Evolutionary conservation across 805 yeast genomes (phyloP).

Genomic region (Wickerhamomyces hampshirensis): DNA sequence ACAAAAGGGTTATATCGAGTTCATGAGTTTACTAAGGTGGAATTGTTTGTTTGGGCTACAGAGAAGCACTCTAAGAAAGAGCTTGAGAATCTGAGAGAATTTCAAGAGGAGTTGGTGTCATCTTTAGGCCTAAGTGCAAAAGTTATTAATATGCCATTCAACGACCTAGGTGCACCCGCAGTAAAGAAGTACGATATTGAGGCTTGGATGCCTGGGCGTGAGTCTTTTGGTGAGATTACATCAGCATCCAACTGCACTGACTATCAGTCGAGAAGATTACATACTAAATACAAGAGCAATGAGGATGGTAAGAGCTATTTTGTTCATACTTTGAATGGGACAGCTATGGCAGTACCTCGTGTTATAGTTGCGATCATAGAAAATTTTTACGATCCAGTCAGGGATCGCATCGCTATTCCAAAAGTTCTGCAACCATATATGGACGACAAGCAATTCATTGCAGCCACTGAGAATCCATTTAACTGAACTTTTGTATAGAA

Average conservation of each 20-base stretch:
- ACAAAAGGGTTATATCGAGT: conserved; percentile 91
- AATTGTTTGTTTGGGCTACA: conserved; percentile 71
- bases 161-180: conserved; percentile 93
- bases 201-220: conserved; percentile 98
- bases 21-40: conserved; percentile 95
- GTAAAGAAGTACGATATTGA: conserved; percentile 88
- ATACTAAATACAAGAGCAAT: conserved; percentile 47
- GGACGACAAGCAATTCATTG: conserved; percentile 46
- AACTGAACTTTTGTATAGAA: no score
- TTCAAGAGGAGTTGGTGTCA: conserved; percentile 61
- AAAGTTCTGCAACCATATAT: conserved; percentile 61
- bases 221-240: conserved; percentile 86
- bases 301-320: conserved; percentile 35
- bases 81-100: conserved; percentile 52
- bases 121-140: conserved; percentile 77
- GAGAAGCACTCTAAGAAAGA: conserved; percentile 41
- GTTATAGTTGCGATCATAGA: conserved; percentile 87
- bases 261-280: conserved; percentile 80
- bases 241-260: conserved; percentile 92
- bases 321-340: conserved; percentile 88
- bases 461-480: conserved; percentile 3
- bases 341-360: conserved; percentile 94
- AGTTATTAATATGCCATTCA: conserved; percentile 81
- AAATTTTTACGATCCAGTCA: conserved; percentile 63
- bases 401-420: conserved; percentile 58